Conservation (phyloP, 2,329 filamentous ascomycete genomes). For the Hawksworthiomyces lignivorus region DNA sequence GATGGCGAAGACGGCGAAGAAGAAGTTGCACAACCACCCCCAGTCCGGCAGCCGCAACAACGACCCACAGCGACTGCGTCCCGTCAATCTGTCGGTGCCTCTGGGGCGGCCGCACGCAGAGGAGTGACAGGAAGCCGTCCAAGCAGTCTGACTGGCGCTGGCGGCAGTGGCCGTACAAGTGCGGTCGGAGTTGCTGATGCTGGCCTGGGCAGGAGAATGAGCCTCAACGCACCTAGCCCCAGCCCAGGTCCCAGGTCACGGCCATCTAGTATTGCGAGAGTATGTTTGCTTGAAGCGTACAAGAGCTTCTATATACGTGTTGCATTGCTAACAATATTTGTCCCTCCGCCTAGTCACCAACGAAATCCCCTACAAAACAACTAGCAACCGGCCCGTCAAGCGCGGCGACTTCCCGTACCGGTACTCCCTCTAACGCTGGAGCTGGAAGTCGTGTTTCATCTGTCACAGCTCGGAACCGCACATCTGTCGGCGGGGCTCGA, state of each 20-base stretch:
- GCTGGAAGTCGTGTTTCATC: slow-evolving; percentile 26
- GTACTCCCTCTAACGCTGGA: slow-evolving; percentile 52
- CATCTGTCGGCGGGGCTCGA: slow-evolving; percentile 45
- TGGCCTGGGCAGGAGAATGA: slow-evolving; percentile 54
- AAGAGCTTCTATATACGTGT: neutral
- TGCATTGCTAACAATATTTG: slow-evolving; percentile 9
- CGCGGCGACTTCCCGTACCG: slow-evolving; percentile 53
- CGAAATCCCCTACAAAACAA: slow-evolving; percentile 74
- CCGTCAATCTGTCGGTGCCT: slow-evolving; percentile 15
- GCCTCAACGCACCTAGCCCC: slow-evolving; percentile 64
- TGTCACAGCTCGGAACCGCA: slow-evolving; percentile 29
- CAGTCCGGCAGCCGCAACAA: slow-evolving; percentile 14
- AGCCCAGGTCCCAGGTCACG: slow-evolving; percentile 57
- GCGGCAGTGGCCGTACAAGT: slow-evolving; percentile 17
- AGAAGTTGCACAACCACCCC: slow-evolving; percentile 29
- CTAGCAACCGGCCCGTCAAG: slow-evolving; percentile 48
- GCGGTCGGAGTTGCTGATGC: slow-evolving; percentile 43
- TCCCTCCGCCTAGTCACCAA: slow-evolving; percentile 51
- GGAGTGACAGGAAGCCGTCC: slow-evolving; percentile 35
- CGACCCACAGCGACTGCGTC: neutral
- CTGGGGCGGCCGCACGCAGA: slow-evolving; percentile 18
- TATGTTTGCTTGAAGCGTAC: slow-evolving; percentile 27
- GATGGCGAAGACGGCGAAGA: slow-evolving; percentile 1
- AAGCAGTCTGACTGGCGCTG: slow-evolving; percentile 33
- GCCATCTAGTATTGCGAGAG: slow-evolving; percentile 49